phyloP scores from a whole-genome alignment of 106 monocot species.

The Posidonia australis region DNA sequence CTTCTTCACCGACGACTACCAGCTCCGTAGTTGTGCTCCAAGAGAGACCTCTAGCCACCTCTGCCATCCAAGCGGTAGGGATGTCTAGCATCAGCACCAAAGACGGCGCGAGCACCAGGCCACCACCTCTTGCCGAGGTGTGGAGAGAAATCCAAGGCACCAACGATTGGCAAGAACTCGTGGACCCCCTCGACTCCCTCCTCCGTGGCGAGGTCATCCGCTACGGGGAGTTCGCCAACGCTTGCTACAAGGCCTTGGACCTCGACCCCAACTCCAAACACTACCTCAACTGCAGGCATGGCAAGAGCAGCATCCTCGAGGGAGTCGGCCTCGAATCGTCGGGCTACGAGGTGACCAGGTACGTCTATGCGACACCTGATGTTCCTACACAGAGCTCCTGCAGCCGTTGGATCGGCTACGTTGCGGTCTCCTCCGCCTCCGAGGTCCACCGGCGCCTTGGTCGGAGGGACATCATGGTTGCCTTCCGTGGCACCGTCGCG shows the following conservation, averaged over 20 bases:
- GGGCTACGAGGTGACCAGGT: conserved; percentile 31
- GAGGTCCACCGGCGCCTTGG: conserved; percentile 13
- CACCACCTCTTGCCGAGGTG: neutral
- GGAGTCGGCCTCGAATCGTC: conserved; percentile 1
- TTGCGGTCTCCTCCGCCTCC: conserved; percentile 19
- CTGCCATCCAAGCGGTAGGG: too few species aligned
- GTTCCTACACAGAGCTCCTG: conserved; percentile 7
- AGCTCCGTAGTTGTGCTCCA: too few species aligned
- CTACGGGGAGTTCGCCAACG: conserved; percentile 31
- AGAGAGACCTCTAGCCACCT: too few species aligned
- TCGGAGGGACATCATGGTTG: conserved; percentile 21
- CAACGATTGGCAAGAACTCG: conserved; percentile 11
- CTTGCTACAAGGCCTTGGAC: conserved; percentile 36
- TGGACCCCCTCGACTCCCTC: conserved; percentile 17
- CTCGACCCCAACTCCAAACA: conserved; percentile 17
- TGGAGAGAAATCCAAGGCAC: conserved; percentile 27
- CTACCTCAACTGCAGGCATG: conserved; percentile 28
- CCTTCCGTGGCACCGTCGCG: conserved; percentile 29
- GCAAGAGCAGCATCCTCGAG: conserved; percentile 10
- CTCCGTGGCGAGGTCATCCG: conserved; percentile 25
- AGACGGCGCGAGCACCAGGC: too few species aligned
- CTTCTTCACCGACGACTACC: too few species aligned
- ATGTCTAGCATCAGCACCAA: too few species aligned
- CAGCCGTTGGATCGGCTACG: conserved; percentile 30
- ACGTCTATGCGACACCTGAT: conserved; percentile 25